Percentiles rank a stretch among this genome's conserved stretches.
phyloP scores from a whole-genome alignment of 441 rosid genomes.

The Euphorbia corollata region DNA sequence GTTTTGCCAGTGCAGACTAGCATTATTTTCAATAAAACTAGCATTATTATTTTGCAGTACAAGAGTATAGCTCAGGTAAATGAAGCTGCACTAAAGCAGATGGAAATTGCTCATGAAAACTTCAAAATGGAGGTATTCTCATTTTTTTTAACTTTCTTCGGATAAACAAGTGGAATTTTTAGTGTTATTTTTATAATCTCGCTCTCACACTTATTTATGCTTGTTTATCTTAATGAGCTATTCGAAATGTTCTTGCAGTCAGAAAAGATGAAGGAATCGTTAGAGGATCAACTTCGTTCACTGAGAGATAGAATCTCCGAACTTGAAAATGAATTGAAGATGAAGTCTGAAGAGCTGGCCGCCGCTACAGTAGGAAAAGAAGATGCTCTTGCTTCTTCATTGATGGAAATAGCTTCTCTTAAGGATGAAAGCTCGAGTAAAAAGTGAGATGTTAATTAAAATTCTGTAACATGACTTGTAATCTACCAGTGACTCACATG shows the following conservation, averaged over 20 bases:
- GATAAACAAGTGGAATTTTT: not conserved
- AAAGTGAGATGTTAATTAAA: conserved; percentile 34
- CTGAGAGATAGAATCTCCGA: conserved; percentile 66
- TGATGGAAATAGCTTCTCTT: conserved; percentile 56
- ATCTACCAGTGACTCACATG: conserved; percentile 12
- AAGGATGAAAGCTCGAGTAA: conserved; percentile 63
- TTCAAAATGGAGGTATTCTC: conserved; percentile 65
- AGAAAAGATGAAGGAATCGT: conserved; percentile 54
- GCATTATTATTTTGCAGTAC: conserved; percentile 50
- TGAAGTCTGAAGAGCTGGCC: conserved; percentile 68
- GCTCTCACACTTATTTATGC: not conserved
- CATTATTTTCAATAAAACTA: conserved; percentile 8
- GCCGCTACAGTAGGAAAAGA: conserved; percentile 61
- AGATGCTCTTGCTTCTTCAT: conserved; percentile 58
- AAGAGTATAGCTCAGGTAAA: conserved; percentile 91
- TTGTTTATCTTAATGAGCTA: conserved; percentile 15
- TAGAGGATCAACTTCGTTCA: conserved; percentile 63
- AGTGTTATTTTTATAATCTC: not conserved
- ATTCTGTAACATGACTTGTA: conserved; percentile 12
- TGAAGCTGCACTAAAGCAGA: conserved; percentile 87
- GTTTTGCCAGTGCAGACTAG: conserved; percentile 1
- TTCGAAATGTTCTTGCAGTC: conserved; percentile 40
- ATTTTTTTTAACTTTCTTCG: not conserved
- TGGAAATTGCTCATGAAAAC: conserved; percentile 81
- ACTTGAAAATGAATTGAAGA: conserved; percentile 59